Conservation (phyloP, 140 eudicot species). For the Ambrosia hybrid region DNA sequence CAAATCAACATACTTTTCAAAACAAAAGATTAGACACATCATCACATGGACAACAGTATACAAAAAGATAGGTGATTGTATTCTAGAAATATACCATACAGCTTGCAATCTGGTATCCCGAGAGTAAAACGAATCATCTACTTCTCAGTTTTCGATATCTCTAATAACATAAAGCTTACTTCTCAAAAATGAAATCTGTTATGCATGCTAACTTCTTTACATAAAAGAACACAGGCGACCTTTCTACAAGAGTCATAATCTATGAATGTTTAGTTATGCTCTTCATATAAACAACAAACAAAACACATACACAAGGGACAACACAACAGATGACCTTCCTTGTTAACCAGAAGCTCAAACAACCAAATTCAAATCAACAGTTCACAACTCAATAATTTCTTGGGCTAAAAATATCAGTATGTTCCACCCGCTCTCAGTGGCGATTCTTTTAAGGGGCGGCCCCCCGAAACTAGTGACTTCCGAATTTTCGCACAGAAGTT, state of each 20-base stretch:
- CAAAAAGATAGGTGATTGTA: not conserved
- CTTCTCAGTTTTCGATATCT: not conserved
- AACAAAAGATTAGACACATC: not conserved
- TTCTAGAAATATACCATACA: constrained; percentile 1
- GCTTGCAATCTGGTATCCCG: not conserved
- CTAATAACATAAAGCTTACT: not conserved
- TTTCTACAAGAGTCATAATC: not conserved
- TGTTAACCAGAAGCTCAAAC: constrained; percentile 8
- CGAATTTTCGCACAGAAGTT: too few species aligned
- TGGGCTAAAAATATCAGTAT: not conserved
- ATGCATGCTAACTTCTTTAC: not conserved
- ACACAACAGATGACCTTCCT: not conserved
- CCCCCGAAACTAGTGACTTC: too few species aligned
- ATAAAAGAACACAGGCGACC: not conserved
- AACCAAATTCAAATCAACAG: not conserved
- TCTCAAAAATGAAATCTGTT: not conserved
- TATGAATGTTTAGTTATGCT: not conserved
- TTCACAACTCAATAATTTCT: not conserved
- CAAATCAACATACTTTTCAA: not conserved
- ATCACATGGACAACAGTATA: not conserved
- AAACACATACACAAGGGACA: not conserved
- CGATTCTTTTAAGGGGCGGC: too few species aligned
- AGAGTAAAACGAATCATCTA: constrained; percentile 3
- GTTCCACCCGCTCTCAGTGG: too few species aligned
- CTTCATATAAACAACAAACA: not conserved